Percentiles rank a stretch among this genome's conserved stretches.
These are phyloP conservation scores for Leccinum subtestaceum DNA, from an alignment of 768 basidiomycete genomes.

Conservation along the genomic window DNA sequence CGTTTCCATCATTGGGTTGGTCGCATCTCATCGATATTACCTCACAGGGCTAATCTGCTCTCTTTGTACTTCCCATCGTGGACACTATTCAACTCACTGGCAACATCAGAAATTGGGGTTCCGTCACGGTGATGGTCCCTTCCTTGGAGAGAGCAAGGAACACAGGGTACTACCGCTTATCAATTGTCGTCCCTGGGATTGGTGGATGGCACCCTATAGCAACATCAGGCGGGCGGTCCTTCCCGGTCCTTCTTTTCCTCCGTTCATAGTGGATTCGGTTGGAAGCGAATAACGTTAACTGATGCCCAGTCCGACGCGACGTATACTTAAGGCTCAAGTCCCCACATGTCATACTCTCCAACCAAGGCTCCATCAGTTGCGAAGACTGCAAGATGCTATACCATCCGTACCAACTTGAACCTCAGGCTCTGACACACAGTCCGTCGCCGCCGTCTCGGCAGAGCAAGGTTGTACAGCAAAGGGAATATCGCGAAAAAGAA, in stretches of 20 bases:
- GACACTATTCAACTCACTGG: no score
- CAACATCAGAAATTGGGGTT: no score
- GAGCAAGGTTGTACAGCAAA: conserved; percentile 15
- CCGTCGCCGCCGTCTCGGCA: conserved; percentile 1
- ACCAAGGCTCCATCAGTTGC: background rate
- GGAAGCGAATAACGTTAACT: background rate
- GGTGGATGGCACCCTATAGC: background rate
- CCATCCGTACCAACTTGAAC: background rate
- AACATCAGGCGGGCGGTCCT: background rate
- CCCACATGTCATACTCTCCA: background rate
- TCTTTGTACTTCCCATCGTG: no score
- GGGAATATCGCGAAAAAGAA: conserved; percentile 26
- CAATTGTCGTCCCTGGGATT: background rate
- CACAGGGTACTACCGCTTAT: background rate
- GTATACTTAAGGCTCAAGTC: background rate
- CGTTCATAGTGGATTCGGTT: background rate
- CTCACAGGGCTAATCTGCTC: no score
- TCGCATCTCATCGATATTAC: no score
- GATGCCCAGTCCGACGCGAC: background rate
- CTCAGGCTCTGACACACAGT: background rate
- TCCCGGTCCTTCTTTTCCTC: background rate
- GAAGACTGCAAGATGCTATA: conserved; percentile 2
- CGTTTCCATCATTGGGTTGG: no score
- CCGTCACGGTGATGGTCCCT: no score
- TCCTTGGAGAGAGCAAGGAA: background rate